A percentile compares a stretch with the other conserved stretches of the same genome.
These are phyloP conservation scores for Piloderma croceum DNA, from an alignment of 768 basidiomycete genomes.

Conservation along the genomic window DNA sequence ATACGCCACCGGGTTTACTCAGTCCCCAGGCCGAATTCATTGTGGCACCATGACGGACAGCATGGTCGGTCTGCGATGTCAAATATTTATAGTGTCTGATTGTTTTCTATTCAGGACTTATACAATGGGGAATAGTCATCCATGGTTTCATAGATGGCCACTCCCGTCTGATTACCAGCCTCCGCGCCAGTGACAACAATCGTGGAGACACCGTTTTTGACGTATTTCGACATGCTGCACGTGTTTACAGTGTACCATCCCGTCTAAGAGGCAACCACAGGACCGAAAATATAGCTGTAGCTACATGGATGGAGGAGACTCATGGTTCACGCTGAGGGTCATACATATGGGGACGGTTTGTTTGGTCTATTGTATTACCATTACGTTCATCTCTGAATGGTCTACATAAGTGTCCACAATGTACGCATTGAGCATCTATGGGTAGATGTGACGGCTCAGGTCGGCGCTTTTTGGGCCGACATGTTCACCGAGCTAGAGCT, in stretches of 20 bases:
- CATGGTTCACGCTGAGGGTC: constrained; percentile 19
- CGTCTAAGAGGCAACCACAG: constrained; percentile 29
- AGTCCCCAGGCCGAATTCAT: constrained; percentile 31
- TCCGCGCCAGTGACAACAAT: constrained; percentile 37
- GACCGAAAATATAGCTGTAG: constrained; percentile 24
- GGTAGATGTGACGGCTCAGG: constrained; percentile 30
- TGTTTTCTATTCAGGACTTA: constrained; percentile 21
- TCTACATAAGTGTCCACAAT: constrained; percentile 34
- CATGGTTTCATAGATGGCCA: constrained; percentile 41
- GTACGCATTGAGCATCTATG: constrained; percentile 35
- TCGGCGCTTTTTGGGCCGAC: constrained; percentile 35
- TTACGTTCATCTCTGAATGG: constrained; percentile 1
- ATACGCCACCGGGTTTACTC: constrained; percentile 25
- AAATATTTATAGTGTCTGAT: neutral
- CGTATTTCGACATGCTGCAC: constrained; percentile 24
- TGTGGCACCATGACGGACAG: constrained; percentile 36
- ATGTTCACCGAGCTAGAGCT: constrained; percentile 45
- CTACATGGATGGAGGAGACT: constrained; percentile 24
- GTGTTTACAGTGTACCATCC: constrained; percentile 25
- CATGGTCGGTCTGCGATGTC: constrained; percentile 16
- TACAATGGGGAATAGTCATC: constrained; percentile 31
- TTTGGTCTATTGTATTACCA: constrained; percentile 4
- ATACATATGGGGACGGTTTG: constrained; percentile 26
- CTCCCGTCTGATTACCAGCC: constrained; percentile 29
- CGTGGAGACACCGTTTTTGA: constrained; percentile 31